A percentile compares a stretch with the other conserved stretches of the same genome.
phyloP scores from a whole-genome alignment of 805 yeast species.

The Kregervanrija fluxuum region DNA sequence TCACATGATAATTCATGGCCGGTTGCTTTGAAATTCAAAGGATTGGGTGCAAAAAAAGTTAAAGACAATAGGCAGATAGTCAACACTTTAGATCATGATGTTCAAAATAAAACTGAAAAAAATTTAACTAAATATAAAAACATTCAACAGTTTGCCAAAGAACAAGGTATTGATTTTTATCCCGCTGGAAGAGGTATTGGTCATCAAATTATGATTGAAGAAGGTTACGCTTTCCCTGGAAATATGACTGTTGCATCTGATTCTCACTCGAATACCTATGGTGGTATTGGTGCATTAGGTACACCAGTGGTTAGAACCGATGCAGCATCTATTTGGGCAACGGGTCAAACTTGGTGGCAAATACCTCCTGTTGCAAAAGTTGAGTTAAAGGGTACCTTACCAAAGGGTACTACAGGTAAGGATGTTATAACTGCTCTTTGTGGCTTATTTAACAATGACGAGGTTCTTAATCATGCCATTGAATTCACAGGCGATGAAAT shows the following conservation, averaged over 20 bases:
- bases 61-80: constrained; percentile 87
- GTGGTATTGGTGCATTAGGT: constrained; percentile 93
- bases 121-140: constrained; percentile 82
- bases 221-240: constrained; percentile 95
- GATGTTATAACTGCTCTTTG: constrained; percentile 95
- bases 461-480: constrained; percentile 88
- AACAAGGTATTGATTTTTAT: constrained; percentile 91
- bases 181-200: constrained; percentile 99
- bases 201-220: constrained; percentile 98
- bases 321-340: constrained; percentile 99
- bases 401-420: constrained; percentile 87
- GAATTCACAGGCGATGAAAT: constrained; percentile 87
- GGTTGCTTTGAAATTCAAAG: constrained; percentile 92
- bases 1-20: constrained; percentile 99
- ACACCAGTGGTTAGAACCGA: constrained; percentile 98
- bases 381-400: constrained; percentile 73
- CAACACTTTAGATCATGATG: constrained; percentile 96
- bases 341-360: constrained; percentile 99
- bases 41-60: constrained; percentile 81
- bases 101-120: constrained; percentile 85
- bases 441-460: constrained; percentile 87
- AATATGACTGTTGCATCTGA: constrained; percentile 94
- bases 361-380: constrained; percentile 97
- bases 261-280: constrained; percentile 96
- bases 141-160: constrained; percentile 81